Evolutionary conservation across 345 rosid genomes (phyloP).

Genomic region (Pugionium dolabratum): DNA sequence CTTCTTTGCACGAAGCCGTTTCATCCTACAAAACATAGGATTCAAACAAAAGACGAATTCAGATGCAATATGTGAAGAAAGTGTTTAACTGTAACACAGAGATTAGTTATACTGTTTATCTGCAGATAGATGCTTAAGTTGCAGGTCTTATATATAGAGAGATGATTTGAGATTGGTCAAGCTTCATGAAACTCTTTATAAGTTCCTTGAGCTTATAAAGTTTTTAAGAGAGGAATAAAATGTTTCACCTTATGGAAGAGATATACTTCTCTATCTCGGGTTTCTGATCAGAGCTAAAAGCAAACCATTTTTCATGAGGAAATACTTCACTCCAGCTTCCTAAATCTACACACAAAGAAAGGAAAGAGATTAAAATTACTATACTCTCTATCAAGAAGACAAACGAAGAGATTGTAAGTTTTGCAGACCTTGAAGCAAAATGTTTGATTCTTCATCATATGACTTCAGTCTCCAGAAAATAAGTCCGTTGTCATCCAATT

Average conservation of each 20-base stretch:
- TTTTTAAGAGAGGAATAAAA: background rate
- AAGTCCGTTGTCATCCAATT: slow-evolving; percentile 52
- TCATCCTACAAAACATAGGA: slow-evolving; percentile 31
- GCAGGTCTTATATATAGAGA: background rate
- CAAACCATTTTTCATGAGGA: slow-evolving; percentile 62
- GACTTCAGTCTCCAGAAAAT: slow-evolving; percentile 66
- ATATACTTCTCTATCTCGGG: slow-evolving; percentile 61
- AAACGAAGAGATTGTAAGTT: slow-evolving; percentile 1
- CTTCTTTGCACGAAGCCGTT: slow-evolving; percentile 8
- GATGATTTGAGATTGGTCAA: background rate
- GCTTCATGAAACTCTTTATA: background rate
- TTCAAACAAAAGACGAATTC: background rate
- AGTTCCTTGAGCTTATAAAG: slow-evolving; percentile 1
- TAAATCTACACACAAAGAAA: slow-evolving; percentile 46
- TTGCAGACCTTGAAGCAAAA: slow-evolving; percentile 71
- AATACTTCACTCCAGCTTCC: slow-evolving; percentile 40
- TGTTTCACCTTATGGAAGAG: slow-evolving; percentile 48
- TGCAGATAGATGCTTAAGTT: background rate
- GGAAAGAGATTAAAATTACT: background rate
- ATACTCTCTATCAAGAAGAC: slow-evolving; percentile 3
- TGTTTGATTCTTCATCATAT: slow-evolving; percentile 40
- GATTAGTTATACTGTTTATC: background rate
- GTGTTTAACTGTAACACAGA: background rate
- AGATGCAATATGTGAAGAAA: background rate
- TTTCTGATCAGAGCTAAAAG: slow-evolving; percentile 55